Evolutionary conservation across 495 filamentous ascomycete genomes (phyloP).

Genomic region (Cudoniella acicularis): DNA sequence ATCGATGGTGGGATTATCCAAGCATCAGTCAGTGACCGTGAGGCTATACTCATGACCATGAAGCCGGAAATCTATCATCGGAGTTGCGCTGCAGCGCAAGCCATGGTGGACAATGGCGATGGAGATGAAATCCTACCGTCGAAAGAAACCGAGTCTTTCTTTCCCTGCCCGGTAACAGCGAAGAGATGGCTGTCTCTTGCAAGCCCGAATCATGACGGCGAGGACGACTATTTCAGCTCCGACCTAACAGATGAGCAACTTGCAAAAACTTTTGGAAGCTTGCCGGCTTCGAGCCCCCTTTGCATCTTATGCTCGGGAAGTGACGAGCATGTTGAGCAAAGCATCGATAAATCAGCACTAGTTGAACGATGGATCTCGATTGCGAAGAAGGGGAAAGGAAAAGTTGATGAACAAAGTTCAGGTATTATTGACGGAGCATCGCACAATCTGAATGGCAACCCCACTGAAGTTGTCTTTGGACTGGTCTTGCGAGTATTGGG

Average conservation of each 20-base stretch:
- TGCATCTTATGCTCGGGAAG: conserved; percentile 64
- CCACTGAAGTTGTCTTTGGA: conserved; percentile 40
- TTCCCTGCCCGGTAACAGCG: conserved; percentile 58
- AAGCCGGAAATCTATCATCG: conserved; percentile 42
- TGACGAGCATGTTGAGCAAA: conserved; percentile 67
- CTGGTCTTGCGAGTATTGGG: conserved; percentile 50
- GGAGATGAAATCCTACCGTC: conserved; percentile 56
- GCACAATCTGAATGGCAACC: conserved; percentile 53
- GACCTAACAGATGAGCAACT: conserved; percentile 63
- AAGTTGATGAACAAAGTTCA: conserved; percentile 49
- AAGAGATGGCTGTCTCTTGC: conserved; percentile 65
- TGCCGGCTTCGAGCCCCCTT: conserved; percentile 51
- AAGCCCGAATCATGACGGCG: conserved; percentile 56
- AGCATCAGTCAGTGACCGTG: conserved; percentile 75
- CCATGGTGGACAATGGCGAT: conserved; percentile 47
- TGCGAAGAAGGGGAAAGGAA: conserved; percentile 36
- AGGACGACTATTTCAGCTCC: conserved; percentile 88
- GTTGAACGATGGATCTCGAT: conserved; percentile 59
- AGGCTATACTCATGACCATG: conserved; percentile 47
- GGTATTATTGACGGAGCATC: conserved; percentile 57
- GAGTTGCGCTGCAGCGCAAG: conserved; percentile 49
- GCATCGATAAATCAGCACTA: conserved; percentile 60
- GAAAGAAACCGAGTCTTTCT: conserved; percentile 44
- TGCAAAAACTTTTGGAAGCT: conserved; percentile 58
- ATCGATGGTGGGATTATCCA: conserved; percentile 84